phyloP scores from a whole-genome alignment of 371 early-diverging fungal genomes.

The Circinella minor region DNA sequence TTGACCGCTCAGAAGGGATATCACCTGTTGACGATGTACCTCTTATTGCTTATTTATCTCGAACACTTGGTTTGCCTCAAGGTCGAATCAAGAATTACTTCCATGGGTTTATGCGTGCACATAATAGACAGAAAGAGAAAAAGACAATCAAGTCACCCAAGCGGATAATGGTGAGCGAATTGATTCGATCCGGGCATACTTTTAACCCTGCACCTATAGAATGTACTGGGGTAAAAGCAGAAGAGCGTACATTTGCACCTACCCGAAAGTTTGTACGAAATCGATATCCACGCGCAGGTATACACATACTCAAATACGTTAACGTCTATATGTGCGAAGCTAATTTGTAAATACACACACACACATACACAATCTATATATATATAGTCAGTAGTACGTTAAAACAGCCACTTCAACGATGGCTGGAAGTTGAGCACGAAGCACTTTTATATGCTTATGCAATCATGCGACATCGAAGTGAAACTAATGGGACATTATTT shows the following conservation, averaged over 20 bases:
- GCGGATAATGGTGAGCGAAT: neutral
- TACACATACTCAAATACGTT: no score
- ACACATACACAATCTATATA: no score
- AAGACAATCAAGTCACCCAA: neutral
- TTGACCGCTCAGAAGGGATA: slow-evolving; percentile 9
- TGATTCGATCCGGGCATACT: neutral
- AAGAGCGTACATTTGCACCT: slow-evolving; percentile 19
- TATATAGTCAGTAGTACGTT: neutral
- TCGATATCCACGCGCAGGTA: slow-evolving; percentile 2
- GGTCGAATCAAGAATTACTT: slow-evolving; percentile 25
- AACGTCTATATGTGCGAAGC: no score
- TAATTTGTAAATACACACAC: neutral
- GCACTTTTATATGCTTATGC: slow-evolving; percentile 20
- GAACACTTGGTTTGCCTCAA: slow-evolving; percentile 13
- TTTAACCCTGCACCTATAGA: neutral
- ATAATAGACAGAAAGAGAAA: slow-evolving; percentile 11
- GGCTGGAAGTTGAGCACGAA: slow-evolving; percentile 14
- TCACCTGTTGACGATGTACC: slow-evolving; percentile 19
- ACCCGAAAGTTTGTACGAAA: slow-evolving; percentile 15
- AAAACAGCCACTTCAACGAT: neutral
- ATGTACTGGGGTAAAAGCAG: neutral
- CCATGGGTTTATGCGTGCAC: slow-evolving; percentile 9
- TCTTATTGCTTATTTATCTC: slow-evolving; percentile 17
- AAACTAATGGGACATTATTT: neutral
- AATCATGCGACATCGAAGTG: slow-evolving; percentile 22